Percentiles rank a stretch among this genome's conserved stretches.
These are phyloP conservation scores for Fusarium brevicatenulatum DNA, from an alignment of 2,329 filamentous ascomycete species.

Conservation along the genomic window DNA sequence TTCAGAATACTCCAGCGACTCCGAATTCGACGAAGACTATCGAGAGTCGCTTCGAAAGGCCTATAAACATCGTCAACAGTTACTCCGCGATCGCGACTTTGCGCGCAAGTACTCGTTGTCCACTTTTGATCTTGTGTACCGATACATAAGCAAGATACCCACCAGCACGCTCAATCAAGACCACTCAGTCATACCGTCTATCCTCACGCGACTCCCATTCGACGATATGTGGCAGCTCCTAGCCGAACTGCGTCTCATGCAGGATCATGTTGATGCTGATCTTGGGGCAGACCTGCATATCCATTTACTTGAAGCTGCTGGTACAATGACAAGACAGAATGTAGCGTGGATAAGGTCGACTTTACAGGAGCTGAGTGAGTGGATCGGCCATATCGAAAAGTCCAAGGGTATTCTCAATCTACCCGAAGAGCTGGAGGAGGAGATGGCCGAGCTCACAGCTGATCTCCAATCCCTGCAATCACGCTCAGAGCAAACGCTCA, in stretches of 20 bases:
- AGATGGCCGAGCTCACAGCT: background rate
- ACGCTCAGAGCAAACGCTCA: conserved; percentile 14
- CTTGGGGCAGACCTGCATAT: conserved; percentile 36
- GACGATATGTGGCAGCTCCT: conserved; percentile 45
- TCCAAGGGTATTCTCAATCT: background rate
- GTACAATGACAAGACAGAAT: conserved; percentile 34
- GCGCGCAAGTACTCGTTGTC: conserved; percentile 43
- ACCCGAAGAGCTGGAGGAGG: background rate
- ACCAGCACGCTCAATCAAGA: conserved; percentile 14
- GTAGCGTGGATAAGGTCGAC: conserved; percentile 11
- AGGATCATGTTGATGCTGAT: conserved; percentile 42
- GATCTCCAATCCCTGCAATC: background rate
- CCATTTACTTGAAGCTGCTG: conserved; percentile 41
- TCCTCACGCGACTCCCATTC: conserved; percentile 33
- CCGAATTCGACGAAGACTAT: conserved; percentile 15
- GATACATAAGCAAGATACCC: conserved; percentile 32
- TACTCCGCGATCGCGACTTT: conserved; percentile 41
- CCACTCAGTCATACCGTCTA: conserved; percentile 10
- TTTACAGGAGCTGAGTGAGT: conserved; percentile 10
- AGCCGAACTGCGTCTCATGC: conserved; percentile 39
- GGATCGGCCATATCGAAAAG: background rate
- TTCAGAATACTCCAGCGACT: conserved; percentile 10
- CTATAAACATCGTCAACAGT: conserved; percentile 28
- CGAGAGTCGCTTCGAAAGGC: background rate
- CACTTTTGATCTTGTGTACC: conserved; percentile 37